phyloP scores from a whole-genome alignment of 2,329 filamentous ascomycete genomes.

The Berkeleyomyces rouxiae region DNA sequence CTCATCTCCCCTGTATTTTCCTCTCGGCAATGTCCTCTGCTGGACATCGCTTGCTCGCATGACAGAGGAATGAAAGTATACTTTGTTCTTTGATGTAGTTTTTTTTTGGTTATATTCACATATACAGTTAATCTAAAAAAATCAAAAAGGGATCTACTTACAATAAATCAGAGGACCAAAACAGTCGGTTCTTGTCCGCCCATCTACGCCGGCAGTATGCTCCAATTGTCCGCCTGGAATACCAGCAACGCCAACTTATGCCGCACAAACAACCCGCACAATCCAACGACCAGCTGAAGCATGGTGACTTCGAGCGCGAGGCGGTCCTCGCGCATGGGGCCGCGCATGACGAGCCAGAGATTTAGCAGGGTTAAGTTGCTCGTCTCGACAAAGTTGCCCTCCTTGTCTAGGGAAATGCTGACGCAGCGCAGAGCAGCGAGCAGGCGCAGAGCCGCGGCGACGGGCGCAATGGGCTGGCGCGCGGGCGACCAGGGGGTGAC shows the following conservation, averaged over 20 bases:
- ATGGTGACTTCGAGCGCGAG: conserved; percentile 62
- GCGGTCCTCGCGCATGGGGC: conserved; percentile 73
- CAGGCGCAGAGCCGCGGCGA: conserved; percentile 49
- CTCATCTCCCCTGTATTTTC: neutral
- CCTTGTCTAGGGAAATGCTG: conserved; percentile 46
- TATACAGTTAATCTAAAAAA: no score
- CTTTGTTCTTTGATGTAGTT: neutral
- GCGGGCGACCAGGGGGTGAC: conserved; percentile 56
- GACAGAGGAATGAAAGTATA: neutral
- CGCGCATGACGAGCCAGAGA: conserved; percentile 90
- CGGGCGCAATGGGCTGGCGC: conserved; percentile 47
- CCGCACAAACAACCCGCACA: conserved; percentile 70
- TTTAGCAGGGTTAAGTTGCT: conserved; percentile 90
- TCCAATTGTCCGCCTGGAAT: conserved; percentile 70
- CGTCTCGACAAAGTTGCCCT: conserved; percentile 58
- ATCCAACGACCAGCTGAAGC: conserved; percentile 61
- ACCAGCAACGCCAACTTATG: conserved; percentile 75
- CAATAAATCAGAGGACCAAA: no score
- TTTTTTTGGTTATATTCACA: neutral
- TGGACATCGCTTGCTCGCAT: neutral
- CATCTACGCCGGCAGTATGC: conserved; percentile 2
- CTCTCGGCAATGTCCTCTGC: neutral
- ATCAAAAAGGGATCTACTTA: no score
- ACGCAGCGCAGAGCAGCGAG: conserved; percentile 54
- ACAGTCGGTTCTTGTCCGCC: no score